These are phyloP conservation scores for Xylariaceae sp. DNA, from an alignment of 2,329 filamentous ascomycete genomes.

Conservation along the genomic window DNA sequence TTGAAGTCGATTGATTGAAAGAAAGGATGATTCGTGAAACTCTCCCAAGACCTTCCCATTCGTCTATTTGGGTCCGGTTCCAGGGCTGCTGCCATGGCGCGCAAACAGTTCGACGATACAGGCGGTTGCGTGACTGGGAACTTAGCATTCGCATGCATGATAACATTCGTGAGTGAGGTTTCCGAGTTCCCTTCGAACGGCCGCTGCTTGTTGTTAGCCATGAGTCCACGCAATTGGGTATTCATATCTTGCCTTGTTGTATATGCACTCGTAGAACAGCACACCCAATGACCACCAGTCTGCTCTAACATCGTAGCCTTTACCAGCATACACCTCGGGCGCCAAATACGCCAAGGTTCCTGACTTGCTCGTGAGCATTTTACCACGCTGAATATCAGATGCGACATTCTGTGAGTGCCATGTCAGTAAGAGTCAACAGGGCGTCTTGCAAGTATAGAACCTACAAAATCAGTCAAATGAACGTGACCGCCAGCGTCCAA, in stretches of 20 bases:
- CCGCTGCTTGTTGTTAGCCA: constrained; percentile 53
- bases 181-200: constrained; percentile 91
- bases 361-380: constrained; percentile 87
- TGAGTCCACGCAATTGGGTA: not conserved
- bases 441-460: constrained; percentile 31
- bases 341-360: constrained; percentile 94
- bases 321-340: constrained; percentile 88
- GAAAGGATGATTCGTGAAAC: constrained; percentile 84
- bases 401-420: constrained; percentile 77
- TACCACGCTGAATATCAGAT: constrained; percentile 81
- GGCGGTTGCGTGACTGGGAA: constrained; percentile 91
- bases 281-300: constrained; percentile 99
- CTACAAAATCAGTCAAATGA: constrained; percentile 94
- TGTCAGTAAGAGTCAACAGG: constrained; percentile 28
- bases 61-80: constrained; percentile 75
- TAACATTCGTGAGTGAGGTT: constrained; percentile 71
- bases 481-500: constrained; percentile 89
- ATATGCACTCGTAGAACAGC: constrained; percentile 99
- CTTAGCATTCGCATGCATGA: constrained; percentile 75
- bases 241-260: constrained; percentile 72
- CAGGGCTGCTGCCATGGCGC: constrained; percentile 80
- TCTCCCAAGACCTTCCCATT: constrained; percentile 82
- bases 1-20: constrained; percentile 84
- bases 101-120: constrained; percentile 81
- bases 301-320: constrained; percentile 82